Percentiles rank a stretch among this genome's conserved stretches.
phyloP scores from a whole-genome alignment of 805 yeast species.

The Wickerhamomyces ciferrii region DNA sequence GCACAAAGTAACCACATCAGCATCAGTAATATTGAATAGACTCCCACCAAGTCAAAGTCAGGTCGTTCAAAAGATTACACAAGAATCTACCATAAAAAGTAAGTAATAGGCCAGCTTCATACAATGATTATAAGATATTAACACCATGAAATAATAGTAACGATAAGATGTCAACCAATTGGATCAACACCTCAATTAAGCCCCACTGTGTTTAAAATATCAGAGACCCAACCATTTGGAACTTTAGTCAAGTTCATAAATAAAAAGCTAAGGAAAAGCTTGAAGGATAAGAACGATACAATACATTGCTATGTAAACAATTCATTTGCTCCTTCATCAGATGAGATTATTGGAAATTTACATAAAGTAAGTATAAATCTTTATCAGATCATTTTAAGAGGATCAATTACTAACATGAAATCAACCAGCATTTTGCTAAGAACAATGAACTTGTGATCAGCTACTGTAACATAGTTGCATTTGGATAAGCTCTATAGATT shows the following conservation, averaged over 20 bases:
- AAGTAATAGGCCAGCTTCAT: not conserved
- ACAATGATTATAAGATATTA: no score
- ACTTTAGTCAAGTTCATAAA: slow-evolving; percentile 41
- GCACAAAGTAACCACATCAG: slow-evolving; percentile 15
- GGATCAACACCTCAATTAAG: slow-evolving; percentile 48
- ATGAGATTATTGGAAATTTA: slow-evolving; percentile 34
- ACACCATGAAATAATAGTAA: slow-evolving; percentile 25
- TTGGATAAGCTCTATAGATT: no score
- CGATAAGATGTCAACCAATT: slow-evolving; percentile 53
- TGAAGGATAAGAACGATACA: slow-evolving; percentile 8
- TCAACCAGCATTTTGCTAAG: slow-evolving; percentile 24
- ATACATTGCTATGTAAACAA: slow-evolving; percentile 40
- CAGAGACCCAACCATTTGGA: slow-evolving; percentile 39
- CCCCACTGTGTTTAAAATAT: slow-evolving; percentile 47
- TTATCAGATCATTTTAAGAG: not conserved
- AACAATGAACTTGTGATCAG: slow-evolving; percentile 36
- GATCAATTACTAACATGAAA: not conserved
- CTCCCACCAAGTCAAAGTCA: slow-evolving; percentile 15
- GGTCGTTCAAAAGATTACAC: slow-evolving; percentile 8
- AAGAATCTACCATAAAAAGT: slow-evolving; percentile 9
- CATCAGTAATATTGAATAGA: slow-evolving; percentile 17
- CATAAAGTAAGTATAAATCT: slow-evolving; percentile 19
- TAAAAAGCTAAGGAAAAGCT: slow-evolving; percentile 28
- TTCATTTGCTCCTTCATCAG: slow-evolving; percentile 40
- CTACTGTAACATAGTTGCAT: slow-evolving; percentile 42